Conservation (phyloP, 108 stramenopile genomes). For the Nannochloropsis salina region DNA sequence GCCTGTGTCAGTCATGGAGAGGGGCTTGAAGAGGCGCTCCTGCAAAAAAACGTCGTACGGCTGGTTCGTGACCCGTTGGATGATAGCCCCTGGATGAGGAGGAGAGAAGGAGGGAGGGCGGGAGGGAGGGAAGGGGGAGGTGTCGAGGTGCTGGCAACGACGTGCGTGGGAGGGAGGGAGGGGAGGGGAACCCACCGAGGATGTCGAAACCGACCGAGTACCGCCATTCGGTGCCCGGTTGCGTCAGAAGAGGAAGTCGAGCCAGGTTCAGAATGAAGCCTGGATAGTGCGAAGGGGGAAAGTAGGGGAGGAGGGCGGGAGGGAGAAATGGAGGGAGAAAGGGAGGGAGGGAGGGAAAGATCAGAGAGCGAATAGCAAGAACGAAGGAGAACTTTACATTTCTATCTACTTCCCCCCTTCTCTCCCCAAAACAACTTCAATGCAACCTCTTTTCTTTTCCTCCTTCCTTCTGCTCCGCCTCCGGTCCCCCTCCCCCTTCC, state of each 20-base stretch:
- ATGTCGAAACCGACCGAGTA: not conserved
- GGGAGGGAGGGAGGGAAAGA: not conserved
- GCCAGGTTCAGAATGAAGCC: not conserved
- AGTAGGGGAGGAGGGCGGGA: not conserved
- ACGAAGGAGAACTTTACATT: not conserved
- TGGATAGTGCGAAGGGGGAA: too few relatives aligned
- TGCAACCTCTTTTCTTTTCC: not conserved
- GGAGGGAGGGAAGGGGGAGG: slow-evolving; percentile 9
- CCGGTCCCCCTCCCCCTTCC: not conserved
- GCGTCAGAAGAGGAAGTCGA: not conserved
- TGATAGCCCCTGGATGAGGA: not conserved
- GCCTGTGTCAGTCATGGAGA: not conserved
- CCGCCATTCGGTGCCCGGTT: not conserved
- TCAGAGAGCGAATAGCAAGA: not conserved
- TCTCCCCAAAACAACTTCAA: too few relatives aligned
- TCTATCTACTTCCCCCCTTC: too few relatives aligned
- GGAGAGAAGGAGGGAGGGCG: not conserved
- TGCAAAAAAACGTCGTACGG: not conserved
- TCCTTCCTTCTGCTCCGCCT: too few relatives aligned
- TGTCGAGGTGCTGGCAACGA: too few relatives aligned
- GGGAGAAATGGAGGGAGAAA: not conserved
- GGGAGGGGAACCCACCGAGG: not conserved
- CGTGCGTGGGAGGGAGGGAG: not conserved
- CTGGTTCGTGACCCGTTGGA: not conserved
- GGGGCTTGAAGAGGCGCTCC: not conserved